Percentiles rank a stretch among this genome's conserved stretches.
Conservation (phyloP, 768 basidiomycete species). For the Candolleomyces eurysporus region DNA sequence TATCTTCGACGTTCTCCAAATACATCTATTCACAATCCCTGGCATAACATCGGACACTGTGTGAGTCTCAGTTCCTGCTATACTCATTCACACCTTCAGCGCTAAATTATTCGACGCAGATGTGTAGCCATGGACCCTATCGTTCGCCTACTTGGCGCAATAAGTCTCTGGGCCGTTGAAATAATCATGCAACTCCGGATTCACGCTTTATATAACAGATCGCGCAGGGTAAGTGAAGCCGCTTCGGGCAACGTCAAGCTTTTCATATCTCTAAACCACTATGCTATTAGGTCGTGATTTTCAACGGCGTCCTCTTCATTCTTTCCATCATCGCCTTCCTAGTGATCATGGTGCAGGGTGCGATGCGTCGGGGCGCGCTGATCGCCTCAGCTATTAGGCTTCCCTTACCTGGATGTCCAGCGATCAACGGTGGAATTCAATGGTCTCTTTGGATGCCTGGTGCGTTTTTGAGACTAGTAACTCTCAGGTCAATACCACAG, state of each 20-base stretch:
- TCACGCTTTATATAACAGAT: conserved; percentile 41
- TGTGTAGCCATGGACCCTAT: conserved; percentile 44
- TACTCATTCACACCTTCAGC: conserved; percentile 7
- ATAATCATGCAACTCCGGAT: conserved; percentile 48
- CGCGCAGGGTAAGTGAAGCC: conserved; percentile 28
- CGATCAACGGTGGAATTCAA: not conserved
- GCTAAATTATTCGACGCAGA: conserved; percentile 19
- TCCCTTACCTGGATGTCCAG: not conserved
- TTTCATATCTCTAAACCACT: not conserved
- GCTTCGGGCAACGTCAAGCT: not conserved
- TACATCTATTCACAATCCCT: conserved; percentile 39
- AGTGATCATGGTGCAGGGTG: conserved; percentile 39
- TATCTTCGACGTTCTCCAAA: conserved; percentile 43
- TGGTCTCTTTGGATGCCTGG: not conserved
- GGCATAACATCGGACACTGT: conserved; percentile 24
- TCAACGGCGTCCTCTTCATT: conserved; percentile 39
- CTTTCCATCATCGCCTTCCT: conserved; percentile 41
- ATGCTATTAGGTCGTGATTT: conserved; percentile 29
- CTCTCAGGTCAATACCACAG: too few species aligned
- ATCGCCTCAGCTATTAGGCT: conserved; percentile 33
- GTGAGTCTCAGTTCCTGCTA: not conserved
- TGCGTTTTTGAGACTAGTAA: not conserved
- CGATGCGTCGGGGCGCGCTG: conserved; percentile 29
- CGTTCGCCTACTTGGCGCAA: conserved; percentile 40
- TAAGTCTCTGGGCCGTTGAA: conserved; percentile 48